Percentiles rank a stretch among this genome's conserved stretches.
Evolutionary conservation across 768 basidiomycete genomes (phyloP).

Genomic region (Imleria badia): DNA sequence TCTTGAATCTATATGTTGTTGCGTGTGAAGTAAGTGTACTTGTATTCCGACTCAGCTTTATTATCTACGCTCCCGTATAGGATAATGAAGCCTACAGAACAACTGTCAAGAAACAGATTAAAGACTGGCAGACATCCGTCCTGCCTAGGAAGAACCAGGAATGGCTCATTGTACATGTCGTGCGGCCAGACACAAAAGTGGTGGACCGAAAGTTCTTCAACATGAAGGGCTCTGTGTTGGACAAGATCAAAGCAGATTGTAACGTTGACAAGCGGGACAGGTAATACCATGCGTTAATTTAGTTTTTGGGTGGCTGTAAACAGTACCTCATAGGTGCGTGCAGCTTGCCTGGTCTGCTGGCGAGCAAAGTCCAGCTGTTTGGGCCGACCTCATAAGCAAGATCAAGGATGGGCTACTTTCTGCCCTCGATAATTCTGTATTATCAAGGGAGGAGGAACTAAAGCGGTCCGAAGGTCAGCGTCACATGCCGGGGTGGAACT

Average conservation of each 20-base stretch:
- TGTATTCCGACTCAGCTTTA: not conserved
- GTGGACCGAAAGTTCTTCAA: conserved; percentile 72
- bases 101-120: conserved; percentile 79
- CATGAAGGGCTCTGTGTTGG: conserved; percentile 80
- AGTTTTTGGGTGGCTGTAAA: conserved; percentile 11
- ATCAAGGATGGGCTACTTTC: conserved; percentile 87
- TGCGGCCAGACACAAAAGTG: conserved; percentile 65
- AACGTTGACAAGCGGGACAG: conserved; percentile 86
- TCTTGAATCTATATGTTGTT: conserved; percentile 84
- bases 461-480: conserved; percentile 85
- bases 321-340: conserved; percentile 56
- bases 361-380: conserved; percentile 71
- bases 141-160: conserved; percentile 79
- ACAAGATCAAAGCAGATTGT: conserved; percentile 91
- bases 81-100: conserved; percentile 74
- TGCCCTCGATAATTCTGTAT: conserved; percentile 79
- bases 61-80: conserved; percentile 32
- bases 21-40: conserved; percentile 75
- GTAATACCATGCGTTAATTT: conserved; percentile 28
- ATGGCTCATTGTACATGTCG: conserved; percentile 89
- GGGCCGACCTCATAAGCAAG: conserved; percentile 86
- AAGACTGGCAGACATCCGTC: conserved; percentile 82
- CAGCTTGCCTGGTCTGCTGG: conserved; percentile 77
- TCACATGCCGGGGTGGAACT: conserved; percentile 97
- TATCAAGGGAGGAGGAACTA: conserved; percentile 86